Evolutionary conservation across 1,139 yeast species (phyloP).

Genomic region (Wickerhamiella pararugosa): DNA sequence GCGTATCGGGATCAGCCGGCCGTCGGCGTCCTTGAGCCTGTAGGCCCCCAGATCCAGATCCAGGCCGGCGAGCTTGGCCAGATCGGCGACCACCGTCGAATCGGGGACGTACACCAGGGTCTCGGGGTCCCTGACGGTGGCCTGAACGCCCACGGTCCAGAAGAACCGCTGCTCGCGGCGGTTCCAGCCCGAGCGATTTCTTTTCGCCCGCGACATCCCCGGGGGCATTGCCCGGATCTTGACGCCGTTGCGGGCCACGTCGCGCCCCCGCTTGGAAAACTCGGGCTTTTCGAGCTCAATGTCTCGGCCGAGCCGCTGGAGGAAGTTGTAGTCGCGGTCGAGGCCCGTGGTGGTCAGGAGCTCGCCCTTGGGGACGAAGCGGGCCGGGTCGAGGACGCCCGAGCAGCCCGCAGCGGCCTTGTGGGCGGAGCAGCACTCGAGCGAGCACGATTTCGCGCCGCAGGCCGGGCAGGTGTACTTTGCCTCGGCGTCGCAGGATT

Average conservation of each 20-base stretch:
- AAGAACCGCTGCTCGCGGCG: conserved; percentile 37
- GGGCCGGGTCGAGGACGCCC: conserved; percentile 50
- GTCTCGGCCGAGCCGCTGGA: conserved; percentile 48
- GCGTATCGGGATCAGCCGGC: conserved; percentile 3
- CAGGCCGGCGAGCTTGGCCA: conserved; percentile 3
- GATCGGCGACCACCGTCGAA: conserved; percentile 8
- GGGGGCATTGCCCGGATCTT: conserved; percentile 40
- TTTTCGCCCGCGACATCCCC: conserved; percentile 58
- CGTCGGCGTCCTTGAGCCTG: conserved; percentile 11
- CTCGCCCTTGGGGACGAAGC: conserved; percentile 36
- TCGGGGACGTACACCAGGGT: conserved; percentile 12
- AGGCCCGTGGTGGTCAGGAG: conserved; percentile 32
- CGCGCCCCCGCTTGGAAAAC: conserved; percentile 15
- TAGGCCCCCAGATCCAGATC: conserved; percentile 1
- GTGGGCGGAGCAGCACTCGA: conserved; percentile 57
- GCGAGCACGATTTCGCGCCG: conserved; percentile 46
- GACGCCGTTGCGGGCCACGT: conserved; percentile 34
- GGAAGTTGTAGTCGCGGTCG: conserved; percentile 73
- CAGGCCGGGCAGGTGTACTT: conserved; percentile 88
- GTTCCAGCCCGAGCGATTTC: conserved; percentile 65
- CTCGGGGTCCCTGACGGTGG: not conserved
- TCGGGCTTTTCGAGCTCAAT: conserved; percentile 24
- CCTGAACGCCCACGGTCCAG: conserved; percentile 57
- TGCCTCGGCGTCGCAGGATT: conserved; percentile 13
- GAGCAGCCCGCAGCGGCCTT: conserved; percentile 47